phyloP scores from a whole-genome alignment of 805 yeast species.

The Citeromyces matritensis region DNA sequence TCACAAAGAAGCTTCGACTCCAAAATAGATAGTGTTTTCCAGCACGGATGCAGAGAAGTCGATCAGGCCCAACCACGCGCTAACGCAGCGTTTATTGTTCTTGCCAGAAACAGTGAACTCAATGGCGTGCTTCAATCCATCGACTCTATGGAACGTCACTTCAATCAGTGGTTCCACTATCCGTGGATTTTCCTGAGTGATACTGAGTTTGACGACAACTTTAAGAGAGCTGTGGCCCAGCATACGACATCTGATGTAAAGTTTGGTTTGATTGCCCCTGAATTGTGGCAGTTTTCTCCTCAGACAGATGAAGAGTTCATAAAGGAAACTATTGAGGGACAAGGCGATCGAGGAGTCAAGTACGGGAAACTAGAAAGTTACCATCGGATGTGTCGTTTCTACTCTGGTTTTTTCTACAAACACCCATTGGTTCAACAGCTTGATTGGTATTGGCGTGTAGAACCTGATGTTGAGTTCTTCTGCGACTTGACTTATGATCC shows the following conservation, averaged over 20 bases:
- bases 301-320: slow-evolving; percentile 23
- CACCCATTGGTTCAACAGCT: slow-evolving; percentile 58
- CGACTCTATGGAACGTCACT: slow-evolving; percentile 67
- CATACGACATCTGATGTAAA: slow-evolving; percentile 47
- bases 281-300: slow-evolving; percentile 61
- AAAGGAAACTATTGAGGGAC: slow-evolving; percentile 45
- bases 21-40: slow-evolving; percentile 13
- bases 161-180: slow-evolving; percentile 87
- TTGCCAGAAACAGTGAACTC: slow-evolving; percentile 71
- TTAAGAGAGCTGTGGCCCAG: slow-evolving; percentile 32
- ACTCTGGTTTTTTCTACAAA: slow-evolving; percentile 68
- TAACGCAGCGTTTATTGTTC: slow-evolving; percentile 74
- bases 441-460: slow-evolving; percentile 96
- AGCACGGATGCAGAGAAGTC: slow-evolving; percentile 16
- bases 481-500: slow-evolving; percentile 93
- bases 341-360: slow-evolving; percentile 73
- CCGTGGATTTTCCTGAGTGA: slow-evolving; percentile 89
- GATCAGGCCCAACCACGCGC: slow-evolving; percentile 17
- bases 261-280: slow-evolving; percentile 50
- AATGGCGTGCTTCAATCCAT: slow-evolving; percentile 66
- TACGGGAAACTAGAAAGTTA: slow-evolving; percentile 76
- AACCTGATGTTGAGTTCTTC: slow-evolving; percentile 80
- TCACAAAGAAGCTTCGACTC: slow-evolving; percentile 11
- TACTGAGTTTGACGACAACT: slow-evolving; percentile 53
- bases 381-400: slow-evolving; percentile 93